Evolutionary conservation across 1,284 basidiomycete genomes (phyloP).

Genomic region (Cystobasidium pallidum): DNA sequence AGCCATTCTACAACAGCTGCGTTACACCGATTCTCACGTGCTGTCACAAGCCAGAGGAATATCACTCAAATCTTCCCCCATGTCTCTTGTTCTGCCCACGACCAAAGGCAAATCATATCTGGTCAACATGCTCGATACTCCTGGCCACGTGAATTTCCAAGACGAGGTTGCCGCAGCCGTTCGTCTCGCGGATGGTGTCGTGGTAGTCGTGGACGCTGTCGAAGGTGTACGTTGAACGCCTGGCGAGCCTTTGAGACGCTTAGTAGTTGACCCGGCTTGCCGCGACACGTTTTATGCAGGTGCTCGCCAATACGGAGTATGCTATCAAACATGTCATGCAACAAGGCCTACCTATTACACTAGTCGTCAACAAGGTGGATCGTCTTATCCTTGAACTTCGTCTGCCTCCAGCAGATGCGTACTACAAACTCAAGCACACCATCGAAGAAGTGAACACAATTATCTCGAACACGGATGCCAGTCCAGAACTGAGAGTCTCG

Average conservation of each 20-base stretch:
- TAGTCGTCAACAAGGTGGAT: slow-evolving; percentile 98
- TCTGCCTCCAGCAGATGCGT: slow-evolving; percentile 92
- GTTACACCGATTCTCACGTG: slow-evolving; percentile 94
- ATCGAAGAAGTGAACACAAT: slow-evolving; percentile 98
- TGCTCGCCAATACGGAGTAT: slow-evolving; percentile 86
- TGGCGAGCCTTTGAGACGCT: not conserved
- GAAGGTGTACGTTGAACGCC: slow-evolving; percentile 69
- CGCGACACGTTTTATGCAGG: slow-evolving; percentile 60
- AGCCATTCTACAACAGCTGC: slow-evolving; percentile 61
- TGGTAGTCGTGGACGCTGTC: slow-evolving; percentile 92
- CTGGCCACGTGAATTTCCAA: slow-evolving; percentile 96
- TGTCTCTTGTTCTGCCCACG: slow-evolving; percentile 87
- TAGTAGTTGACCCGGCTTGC: not conserved
- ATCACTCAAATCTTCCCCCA: slow-evolving; percentile 94
- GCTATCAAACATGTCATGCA: slow-evolving; percentile 83
- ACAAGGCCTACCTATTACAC: slow-evolving; percentile 85
- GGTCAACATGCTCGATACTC: slow-evolving; percentile 93
- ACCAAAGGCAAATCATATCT: slow-evolving; percentile 91
- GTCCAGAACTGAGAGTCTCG: slow-evolving; percentile 82
- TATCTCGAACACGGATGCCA: slow-evolving; percentile 75
- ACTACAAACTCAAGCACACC: slow-evolving; percentile 98
- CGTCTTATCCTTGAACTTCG: slow-evolving; percentile 94
- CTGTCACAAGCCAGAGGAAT: slow-evolving; percentile 86
- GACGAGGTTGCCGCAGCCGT: slow-evolving; percentile 92
- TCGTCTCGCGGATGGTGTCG: slow-evolving; percentile 86